Percentiles rank a stretch among this genome's conserved stretches.
Evolutionary conservation across 1,139 yeast species (phyloP).

Genomic region (Yamadazyma atlantica): DNA sequence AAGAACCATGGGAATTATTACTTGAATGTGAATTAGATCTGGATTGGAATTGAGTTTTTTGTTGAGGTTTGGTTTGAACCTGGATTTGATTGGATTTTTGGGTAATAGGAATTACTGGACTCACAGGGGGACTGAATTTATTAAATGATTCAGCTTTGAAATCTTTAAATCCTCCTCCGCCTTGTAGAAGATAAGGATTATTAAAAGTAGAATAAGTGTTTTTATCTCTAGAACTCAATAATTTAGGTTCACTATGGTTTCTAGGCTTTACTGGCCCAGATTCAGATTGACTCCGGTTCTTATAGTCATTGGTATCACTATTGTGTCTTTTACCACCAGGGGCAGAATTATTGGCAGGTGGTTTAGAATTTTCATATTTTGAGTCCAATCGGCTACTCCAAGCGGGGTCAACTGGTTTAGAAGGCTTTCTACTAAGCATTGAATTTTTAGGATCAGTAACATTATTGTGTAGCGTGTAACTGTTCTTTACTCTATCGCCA

Average conservation of each 20-base stretch:
- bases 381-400: neutral
- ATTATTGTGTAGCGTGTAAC: neutral
- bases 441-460: neutral
- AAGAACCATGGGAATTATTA: slow-evolving; percentile 1
- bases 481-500: slow-evolving; percentile 5
- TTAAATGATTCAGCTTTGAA: slow-evolving; percentile 10
- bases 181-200: slow-evolving; percentile 8
- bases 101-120: slow-evolving; percentile 2
- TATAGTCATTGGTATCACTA: slow-evolving; percentile 3
- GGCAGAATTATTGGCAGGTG: neutral
- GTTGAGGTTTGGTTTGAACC: neutral
- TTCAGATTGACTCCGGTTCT: neutral
- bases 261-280: neutral
- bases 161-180: slow-evolving; percentile 3
- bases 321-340: slow-evolving; percentile 2
- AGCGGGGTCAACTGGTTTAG: neutral
- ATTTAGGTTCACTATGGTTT: slow-evolving; percentile 4
- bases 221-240: slow-evolving; percentile 1
- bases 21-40: slow-evolving; percentile 1
- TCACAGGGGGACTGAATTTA: slow-evolving; percentile 7
- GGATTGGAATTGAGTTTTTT: neutral
- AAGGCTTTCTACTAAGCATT: neutral
- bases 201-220: slow-evolving; percentile 6
- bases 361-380: neutral
- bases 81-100: slow-evolving; percentile 2